These are phyloP conservation scores for Amaranthus tricolor DNA, from an alignment of 179 eudicot species.

Conservation along the genomic window DNA sequence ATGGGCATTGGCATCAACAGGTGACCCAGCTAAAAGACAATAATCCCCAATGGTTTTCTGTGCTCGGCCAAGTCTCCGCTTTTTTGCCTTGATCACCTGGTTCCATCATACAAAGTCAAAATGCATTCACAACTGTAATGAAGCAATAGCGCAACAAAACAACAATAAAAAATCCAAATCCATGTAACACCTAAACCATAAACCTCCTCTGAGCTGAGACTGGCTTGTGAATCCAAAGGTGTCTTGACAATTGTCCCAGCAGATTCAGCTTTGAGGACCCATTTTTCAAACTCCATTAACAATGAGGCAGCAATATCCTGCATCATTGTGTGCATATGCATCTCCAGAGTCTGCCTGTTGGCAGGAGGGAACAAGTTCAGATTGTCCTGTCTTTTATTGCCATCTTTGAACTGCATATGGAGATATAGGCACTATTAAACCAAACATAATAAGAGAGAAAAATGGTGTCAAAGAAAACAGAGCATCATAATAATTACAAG, in stretches of 20 bases:
- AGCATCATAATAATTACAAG: background rate
- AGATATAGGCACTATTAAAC: slow-evolving; percentile 5
- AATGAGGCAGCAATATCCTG: slow-evolving; percentile 98
- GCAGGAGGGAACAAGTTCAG: slow-evolving; percentile 86
- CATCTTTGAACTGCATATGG: slow-evolving; percentile 70
- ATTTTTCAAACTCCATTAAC: slow-evolving; percentile 94
- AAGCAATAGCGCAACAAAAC: slow-evolving; percentile 15
- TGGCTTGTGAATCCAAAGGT: slow-evolving; percentile 97
- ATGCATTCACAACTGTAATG: slow-evolving; percentile 13
- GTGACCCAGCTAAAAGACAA: slow-evolving; percentile 92
- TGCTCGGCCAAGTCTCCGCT: slow-evolving; percentile 92
- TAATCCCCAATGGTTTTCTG: slow-evolving; percentile 97
- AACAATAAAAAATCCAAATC: slow-evolving; percentile 34
- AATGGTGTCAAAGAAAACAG: background rate
- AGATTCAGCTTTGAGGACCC: slow-evolving; percentile 90
- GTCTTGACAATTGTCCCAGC: slow-evolving; percentile 94
- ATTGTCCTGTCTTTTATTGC: slow-evolving; percentile 56
- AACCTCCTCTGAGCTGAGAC: slow-evolving; percentile 99
- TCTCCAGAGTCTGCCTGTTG: slow-evolving; percentile 79
- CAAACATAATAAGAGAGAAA: slow-evolving; percentile 6
- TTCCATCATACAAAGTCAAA: slow-evolving; percentile 21
- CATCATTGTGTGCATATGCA: slow-evolving; percentile 95
- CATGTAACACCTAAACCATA: slow-evolving; percentile 81
- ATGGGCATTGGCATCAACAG: slow-evolving; percentile 98
- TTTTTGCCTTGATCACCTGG: slow-evolving; percentile 93